These are phyloP conservation scores for Camelina sativa DNA, from an alignment of 345 rosid species.

Conservation along the genomic window DNA sequence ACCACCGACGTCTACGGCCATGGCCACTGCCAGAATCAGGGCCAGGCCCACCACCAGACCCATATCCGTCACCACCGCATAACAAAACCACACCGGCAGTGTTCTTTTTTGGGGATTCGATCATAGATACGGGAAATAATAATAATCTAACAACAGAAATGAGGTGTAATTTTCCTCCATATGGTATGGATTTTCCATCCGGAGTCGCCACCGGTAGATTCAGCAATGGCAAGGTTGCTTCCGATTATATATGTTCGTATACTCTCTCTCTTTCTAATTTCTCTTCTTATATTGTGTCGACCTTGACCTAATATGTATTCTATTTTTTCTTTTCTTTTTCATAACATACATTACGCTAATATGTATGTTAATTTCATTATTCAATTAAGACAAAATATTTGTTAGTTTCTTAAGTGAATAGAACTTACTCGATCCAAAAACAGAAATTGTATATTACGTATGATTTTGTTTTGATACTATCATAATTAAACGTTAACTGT, in stretches of 20 bases:
- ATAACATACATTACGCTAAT: not conserved
- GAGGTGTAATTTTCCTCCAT: slow-evolving; percentile 54
- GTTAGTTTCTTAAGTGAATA: not conserved
- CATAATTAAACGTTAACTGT: not conserved
- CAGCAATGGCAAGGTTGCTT: slow-evolving; percentile 50
- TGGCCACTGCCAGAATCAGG: not conserved
- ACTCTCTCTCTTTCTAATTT: not conserved
- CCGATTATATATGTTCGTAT: slow-evolving; percentile 39
- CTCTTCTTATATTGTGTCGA: not conserved
- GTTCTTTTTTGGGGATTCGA: slow-evolving; percentile 54
- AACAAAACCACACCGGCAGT: slow-evolving; percentile 38
- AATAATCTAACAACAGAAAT: slow-evolving; percentile 42
- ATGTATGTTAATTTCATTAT: not conserved
- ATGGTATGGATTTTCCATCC: slow-evolving; percentile 49
- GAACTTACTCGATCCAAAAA: not conserved
- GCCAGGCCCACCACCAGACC: slow-evolving; percentile 14
- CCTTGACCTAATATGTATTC: no score
- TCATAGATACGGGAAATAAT: slow-evolving; percentile 58
- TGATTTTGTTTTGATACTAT: not conserved
- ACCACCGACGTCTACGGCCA: not conserved
- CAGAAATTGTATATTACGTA: not conserved
- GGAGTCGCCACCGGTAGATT: slow-evolving; percentile 56
- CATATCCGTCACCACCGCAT: not conserved
- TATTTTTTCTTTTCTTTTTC: not conserved
- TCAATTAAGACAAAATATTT: not conserved